Conservation (phyloP, 2,329 filamentous ascomycete genomes). For the Aschersonia sp. region DNA sequence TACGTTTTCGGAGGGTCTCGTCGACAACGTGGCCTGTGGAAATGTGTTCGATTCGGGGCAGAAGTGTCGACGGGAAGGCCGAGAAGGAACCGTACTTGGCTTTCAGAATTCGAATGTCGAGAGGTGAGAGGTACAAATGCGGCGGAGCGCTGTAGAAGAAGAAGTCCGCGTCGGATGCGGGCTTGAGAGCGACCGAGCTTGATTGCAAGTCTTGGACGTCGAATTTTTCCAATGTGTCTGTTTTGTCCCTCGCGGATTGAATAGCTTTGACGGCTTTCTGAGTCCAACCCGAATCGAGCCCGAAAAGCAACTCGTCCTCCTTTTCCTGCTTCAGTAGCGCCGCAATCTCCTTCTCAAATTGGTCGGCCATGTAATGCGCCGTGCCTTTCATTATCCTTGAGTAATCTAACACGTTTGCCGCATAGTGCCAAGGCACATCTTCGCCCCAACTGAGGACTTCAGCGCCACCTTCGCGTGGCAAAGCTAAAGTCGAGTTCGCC, state of each 20-base stretch:
- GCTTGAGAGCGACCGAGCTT: slow-evolving; percentile 6
- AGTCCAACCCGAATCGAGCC: slow-evolving; percentile 84
- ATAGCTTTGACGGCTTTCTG: slow-evolving; percentile 68
- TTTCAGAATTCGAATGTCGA: slow-evolving; percentile 87
- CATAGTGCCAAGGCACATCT: slow-evolving; percentile 88
- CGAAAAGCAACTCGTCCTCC: slow-evolving; percentile 85
- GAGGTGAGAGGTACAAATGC: slow-evolving; percentile 77
- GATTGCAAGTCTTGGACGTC: slow-evolving; percentile 8
- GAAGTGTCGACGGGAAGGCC: slow-evolving; percentile 68
- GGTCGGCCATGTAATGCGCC: slow-evolving; percentile 68
- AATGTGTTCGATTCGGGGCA: slow-evolving; percentile 79
- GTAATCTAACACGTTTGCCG: slow-evolving; percentile 87
- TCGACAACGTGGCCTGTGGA: slow-evolving; percentile 80
- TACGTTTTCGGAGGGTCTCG: slow-evolving; percentile 65
- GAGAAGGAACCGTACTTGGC: slow-evolving; percentile 75
- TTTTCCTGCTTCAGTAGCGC: slow-evolving; percentile 63
- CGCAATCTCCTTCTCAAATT: slow-evolving; percentile 67
- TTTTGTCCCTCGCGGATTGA: slow-evolving; percentile 59
- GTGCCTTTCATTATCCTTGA: slow-evolving; percentile 91
- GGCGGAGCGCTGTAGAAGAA: slow-evolving; percentile 81
- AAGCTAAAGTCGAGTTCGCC: slow-evolving; percentile 67
- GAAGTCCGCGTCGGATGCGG: slow-evolving; percentile 37
- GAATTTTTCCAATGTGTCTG: slow-evolving; percentile 28
- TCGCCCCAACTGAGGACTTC: slow-evolving; percentile 55
- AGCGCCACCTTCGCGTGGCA: slow-evolving; percentile 66